Percentiles rank a stretch among this genome's conserved stretches.
These are phyloP conservation scores for Pseudogymnoascus sp. DNA, from an alignment of 2,329 filamentous ascomycete species.

Conservation along the genomic window DNA sequence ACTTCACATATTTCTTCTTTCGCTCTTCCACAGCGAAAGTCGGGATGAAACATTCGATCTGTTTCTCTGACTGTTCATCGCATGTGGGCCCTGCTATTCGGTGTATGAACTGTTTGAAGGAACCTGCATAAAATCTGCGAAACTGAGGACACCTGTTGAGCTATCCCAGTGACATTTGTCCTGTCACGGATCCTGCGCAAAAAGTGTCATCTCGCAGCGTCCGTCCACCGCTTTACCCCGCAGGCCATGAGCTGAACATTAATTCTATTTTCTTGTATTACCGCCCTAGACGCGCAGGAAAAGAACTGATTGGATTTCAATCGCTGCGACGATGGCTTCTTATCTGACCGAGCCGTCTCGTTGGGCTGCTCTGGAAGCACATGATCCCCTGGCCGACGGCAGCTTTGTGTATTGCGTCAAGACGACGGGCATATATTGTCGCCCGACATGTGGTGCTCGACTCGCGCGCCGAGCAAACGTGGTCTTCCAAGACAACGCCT, in stretches of 20 bases:
- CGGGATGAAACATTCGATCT: background rate
- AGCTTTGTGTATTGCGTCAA: slow-evolving; percentile 43
- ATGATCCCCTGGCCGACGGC: slow-evolving; percentile 31
- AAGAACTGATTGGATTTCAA: slow-evolving; percentile 3
- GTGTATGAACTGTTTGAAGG: slow-evolving; percentile 7
- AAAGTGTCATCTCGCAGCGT: background rate
- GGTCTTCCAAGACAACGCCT: slow-evolving; percentile 41
- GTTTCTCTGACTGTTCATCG: slow-evolving; percentile 2
- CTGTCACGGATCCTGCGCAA: background rate
- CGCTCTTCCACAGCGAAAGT: background rate
- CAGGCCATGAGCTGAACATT: slow-evolving; percentile 2
- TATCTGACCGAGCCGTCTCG: slow-evolving; percentile 13
- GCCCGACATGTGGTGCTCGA: slow-evolving; percentile 52
- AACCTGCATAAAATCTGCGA: background rate
- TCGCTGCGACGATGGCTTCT: background rate
- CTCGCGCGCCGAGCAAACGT: slow-evolving; percentile 55
- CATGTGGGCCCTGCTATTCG: slow-evolving; percentile 2
- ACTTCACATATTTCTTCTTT: slow-evolving; percentile 1
- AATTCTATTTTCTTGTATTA: background rate
- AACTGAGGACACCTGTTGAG: slow-evolving; percentile 1
- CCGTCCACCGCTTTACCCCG: background rate
- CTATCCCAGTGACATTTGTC: slow-evolving; percentile 4
- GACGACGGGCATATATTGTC: slow-evolving; percentile 47
- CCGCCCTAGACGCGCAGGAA: slow-evolving; percentile 5
- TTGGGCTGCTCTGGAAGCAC: slow-evolving; percentile 24